Conservation (phyloP, 306 rosid genomes). For the Ammopiptanthus mongolicus region DNA sequence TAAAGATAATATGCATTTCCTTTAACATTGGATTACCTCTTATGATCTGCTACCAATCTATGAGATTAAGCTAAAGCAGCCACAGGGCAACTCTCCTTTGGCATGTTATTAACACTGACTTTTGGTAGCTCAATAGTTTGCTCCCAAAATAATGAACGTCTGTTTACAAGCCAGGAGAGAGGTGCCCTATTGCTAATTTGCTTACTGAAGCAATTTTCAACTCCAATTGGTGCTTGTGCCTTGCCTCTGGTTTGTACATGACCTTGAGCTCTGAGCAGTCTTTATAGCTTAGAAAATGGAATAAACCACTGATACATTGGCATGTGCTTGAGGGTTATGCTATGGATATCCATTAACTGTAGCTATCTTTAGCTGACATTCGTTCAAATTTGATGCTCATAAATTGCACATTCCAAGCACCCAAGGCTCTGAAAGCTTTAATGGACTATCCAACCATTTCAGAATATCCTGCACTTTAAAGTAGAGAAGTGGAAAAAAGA, state of each 20-base stretch:
- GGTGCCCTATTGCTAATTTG: constrained; percentile 34
- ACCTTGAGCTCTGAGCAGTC: background rate
- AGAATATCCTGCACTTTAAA: background rate
- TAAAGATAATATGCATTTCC: background rate
- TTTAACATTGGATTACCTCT: background rate
- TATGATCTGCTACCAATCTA: background rate
- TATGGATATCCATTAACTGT: constrained; percentile 9
- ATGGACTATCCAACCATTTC: background rate
- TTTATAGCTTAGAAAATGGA: constrained; percentile 19
- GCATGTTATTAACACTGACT: constrained; percentile 24
- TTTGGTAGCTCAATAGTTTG: background rate
- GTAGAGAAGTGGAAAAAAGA: constrained; percentile 22
- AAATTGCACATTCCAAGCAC: background rate
- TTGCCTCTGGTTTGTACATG: background rate
- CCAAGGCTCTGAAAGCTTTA: background rate
- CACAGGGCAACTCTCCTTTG: constrained; percentile 58
- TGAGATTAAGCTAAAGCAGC: constrained; percentile 36
- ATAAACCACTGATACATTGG: constrained; percentile 34
- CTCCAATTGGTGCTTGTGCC: background rate
- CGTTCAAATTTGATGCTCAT: background rate
- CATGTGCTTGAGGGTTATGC: constrained; percentile 34
- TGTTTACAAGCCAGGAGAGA: constrained; percentile 31
- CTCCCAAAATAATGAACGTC: background rate
- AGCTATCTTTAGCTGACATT: constrained; percentile 4
- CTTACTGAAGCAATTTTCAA: background rate